A percentile compares a stretch with the other conserved stretches of the same genome.
phyloP scores from a whole-genome alignment of 495 filamentous ascomycete species.

The Talaromyces stipitatus region DNA sequence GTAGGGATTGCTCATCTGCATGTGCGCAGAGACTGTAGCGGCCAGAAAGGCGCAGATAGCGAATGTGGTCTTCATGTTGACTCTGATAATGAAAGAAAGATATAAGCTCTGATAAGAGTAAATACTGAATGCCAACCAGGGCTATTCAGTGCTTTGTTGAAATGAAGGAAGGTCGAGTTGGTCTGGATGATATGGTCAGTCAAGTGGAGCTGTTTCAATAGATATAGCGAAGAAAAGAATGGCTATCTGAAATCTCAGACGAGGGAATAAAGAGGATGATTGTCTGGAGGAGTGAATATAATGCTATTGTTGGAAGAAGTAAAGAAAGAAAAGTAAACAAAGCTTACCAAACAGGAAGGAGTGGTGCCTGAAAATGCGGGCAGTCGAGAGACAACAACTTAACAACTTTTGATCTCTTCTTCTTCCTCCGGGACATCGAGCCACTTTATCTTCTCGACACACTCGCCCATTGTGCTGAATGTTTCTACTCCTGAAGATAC shows the following conservation, averaged over 20 bases:
- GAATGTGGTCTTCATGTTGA: conserved; percentile 33
- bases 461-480: neutral
- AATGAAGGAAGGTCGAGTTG: neutral
- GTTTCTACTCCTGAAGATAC: neutral
- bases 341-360: neutral
- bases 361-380: neutral
- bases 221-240: neutral
- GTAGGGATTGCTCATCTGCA: conserved; percentile 38
- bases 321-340: neutral
- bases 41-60: conserved; percentile 28
- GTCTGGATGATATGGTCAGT: neutral
- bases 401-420: neutral
- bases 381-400: neutral
- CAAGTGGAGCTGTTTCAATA: neutral
- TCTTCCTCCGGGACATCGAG: neutral
- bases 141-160: conserved; percentile 2
- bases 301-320: neutral
- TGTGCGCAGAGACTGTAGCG: conserved; percentile 32
- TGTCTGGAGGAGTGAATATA: neutral
- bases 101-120: neutral
- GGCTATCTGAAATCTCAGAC: neutral
- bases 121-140: conserved; percentile 7
- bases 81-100: neutral
- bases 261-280: neutral
- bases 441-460: neutral